Evolutionary conservation across 129 eudicot genomes (phyloP).

Genomic region (Silybum marianum): DNA sequence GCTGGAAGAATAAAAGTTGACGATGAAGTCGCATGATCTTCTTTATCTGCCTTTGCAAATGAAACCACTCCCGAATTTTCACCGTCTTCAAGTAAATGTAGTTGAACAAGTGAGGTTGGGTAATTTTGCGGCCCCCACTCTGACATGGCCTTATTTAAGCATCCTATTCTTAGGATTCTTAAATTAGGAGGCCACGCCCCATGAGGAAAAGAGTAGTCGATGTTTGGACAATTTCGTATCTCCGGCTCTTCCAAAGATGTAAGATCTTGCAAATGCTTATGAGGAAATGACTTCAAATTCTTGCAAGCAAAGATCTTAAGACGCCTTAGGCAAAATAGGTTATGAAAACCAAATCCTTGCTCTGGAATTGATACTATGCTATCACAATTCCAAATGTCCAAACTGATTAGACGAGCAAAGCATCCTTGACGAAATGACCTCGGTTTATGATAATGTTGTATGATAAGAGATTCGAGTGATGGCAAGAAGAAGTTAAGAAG

Average conservation of each 20-base stretch:
- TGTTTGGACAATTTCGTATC: neutral
- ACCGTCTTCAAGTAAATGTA: neutral
- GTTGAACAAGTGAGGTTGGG: conserved; percentile 5
- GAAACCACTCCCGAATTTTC: conserved; percentile 17
- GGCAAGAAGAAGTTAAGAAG: conserved; percentile 16
- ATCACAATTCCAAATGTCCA: neutral
- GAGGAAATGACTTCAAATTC: conserved; percentile 33
- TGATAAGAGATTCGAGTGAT: conserved; percentile 20
- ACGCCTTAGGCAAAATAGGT: conserved; percentile 10
- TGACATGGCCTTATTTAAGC: conserved; percentile 6
- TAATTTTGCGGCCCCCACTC: conserved; percentile 1
- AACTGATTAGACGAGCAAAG: conserved; percentile 7
- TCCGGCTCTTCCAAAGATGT: neutral
- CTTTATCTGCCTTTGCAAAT: conserved; percentile 5
- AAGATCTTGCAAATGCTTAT: neutral
- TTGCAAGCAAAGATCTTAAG: neutral
- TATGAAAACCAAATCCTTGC: conserved; percentile 16
- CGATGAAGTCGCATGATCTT: neutral
- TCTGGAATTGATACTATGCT: conserved; percentile 32
- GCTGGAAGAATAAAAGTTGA: conserved; percentile 22
- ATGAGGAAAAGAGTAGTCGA: neutral
- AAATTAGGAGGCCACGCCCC: conserved; percentile 21
- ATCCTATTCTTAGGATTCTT: neutral
- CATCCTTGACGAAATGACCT: conserved; percentile 12
- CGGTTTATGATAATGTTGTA: neutral